phyloP scores from a whole-genome alignment of 768 basidiomycete genomes.

The Panus rudis region DNA sequence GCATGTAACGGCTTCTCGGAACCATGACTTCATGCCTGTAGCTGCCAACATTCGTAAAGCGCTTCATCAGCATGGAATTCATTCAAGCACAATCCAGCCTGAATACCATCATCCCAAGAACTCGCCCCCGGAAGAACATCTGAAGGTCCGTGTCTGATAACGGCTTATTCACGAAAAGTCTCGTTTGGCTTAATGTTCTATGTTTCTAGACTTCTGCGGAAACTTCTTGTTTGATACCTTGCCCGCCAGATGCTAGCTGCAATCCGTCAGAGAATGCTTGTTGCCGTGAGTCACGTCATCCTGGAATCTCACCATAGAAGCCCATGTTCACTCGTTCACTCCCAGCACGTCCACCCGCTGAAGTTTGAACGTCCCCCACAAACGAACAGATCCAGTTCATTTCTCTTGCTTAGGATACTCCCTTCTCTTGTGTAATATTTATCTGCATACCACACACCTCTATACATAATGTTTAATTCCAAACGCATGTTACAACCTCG shows the following conservation, averaged over 20 bases:
- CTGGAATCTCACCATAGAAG: no score
- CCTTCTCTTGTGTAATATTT: constrained; percentile 3
- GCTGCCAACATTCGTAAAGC: constrained; percentile 77
- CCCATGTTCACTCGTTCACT: not conserved
- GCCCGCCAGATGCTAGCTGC: constrained; percentile 64
- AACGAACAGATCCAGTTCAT: not conserved
- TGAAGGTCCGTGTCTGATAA: constrained; percentile 34
- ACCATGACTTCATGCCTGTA: constrained; percentile 86
- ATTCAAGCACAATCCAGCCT: constrained; percentile 91
- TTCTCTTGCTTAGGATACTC: no score
- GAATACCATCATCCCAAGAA: constrained; percentile 52
- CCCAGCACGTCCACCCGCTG: constrained; percentile 39
- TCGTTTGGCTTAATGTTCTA: not conserved
- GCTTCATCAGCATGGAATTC: constrained; percentile 88
- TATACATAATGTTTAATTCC: no score
- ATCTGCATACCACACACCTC: no score
- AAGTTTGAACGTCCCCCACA: constrained; percentile 30
- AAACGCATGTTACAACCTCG: no score
- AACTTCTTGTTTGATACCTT: constrained; percentile 63
- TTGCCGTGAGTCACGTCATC: constrained; percentile 53
- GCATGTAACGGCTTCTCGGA: constrained; percentile 79
- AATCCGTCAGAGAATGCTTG: constrained; percentile 66
- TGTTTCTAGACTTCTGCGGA: constrained; percentile 39
- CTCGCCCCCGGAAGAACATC: constrained; percentile 37
- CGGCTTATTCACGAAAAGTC: not conserved